These are phyloP conservation scores for Dunaliella salina DNA, from an alignment of 163 green algal species.

Conservation along the genomic window DNA sequence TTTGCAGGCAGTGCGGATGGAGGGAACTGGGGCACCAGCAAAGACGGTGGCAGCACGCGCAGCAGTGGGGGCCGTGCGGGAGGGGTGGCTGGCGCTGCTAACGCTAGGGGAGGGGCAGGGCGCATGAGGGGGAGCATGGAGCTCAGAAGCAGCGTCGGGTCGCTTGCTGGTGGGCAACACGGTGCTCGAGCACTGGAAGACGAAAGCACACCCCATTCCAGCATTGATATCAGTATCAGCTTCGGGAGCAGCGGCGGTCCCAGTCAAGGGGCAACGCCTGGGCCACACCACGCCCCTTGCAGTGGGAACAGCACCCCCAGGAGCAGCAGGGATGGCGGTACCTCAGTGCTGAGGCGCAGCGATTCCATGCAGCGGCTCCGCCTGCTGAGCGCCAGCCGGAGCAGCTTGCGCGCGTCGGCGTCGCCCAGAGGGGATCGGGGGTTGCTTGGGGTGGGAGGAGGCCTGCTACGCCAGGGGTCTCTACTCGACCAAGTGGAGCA, in stretches of 20 bases:
- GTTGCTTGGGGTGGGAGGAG: background rate
- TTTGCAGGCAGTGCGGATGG: background rate
- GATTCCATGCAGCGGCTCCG: constrained; percentile 6
- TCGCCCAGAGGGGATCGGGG: background rate
- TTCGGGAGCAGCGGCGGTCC: no score
- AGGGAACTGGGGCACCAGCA: background rate
- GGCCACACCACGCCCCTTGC: background rate
- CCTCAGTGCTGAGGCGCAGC: background rate
- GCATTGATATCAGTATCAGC: no score
- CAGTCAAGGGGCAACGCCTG: no score
- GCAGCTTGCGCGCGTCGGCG: background rate
- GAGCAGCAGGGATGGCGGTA: background rate
- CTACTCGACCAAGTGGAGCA: background rate
- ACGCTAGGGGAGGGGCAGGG: no score
- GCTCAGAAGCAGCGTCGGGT: no score
- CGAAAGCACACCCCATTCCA: no score
- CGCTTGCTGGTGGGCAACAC: no score
- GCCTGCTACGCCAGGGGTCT: background rate
- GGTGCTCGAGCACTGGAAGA: no score
- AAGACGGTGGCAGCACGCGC: constrained; percentile 8
- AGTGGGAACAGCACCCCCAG: background rate
- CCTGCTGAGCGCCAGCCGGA: background rate
- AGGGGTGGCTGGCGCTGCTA: background rate
- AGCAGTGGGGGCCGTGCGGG: background rate
- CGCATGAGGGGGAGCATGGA: no score